Evolutionary conservation across 805 yeast genomes (phyloP), one percentile per base, ranked within the genome.

Genomic region (Spathaspora gorwiae): DNA sequence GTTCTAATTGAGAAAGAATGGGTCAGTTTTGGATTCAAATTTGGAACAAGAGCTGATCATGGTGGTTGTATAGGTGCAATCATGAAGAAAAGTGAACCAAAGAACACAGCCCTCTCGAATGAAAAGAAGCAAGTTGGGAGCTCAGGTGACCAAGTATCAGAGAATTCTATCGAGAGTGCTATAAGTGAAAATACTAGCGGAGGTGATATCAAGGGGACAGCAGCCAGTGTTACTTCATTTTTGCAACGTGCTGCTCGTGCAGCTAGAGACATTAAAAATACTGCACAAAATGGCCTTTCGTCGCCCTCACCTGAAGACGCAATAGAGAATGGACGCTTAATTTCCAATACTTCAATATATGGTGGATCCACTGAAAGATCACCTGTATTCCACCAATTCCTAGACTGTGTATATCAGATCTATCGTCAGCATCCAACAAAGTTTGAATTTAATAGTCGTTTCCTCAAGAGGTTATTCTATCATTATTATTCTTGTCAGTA

Each of bases 401-500:
- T 94, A 39, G 99, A 94, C 57, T 83, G 94, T 51, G 85, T 89
- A 1, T 90, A 84, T 61, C 99, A 94, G 59, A 59, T 92, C 14
- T 62, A 77, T 42, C 63, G 80, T 7, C 95, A 89, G 58, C 74
- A 79, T 53, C 96, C 96, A 0, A 56, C 67, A 1, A 66, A 71
- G 39, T 94, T 94, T 62, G 96, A 92, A 64, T 90, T 83, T 65
- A 90, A 90, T 57, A 96, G 90, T 61, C 67, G 97, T 43, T 89
- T 94, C 55, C 62, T 94, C 51, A 78, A 96, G 52, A 68, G 98
- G 42, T 68, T 94, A 45, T 74, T 89, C 15, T 94, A 94, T 60
- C 98, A 94, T 61, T 68, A 86, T 40, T 88, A 90, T 58, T 87
- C 97, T 1, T 90, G 98, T 55, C 98, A 94, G 62, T 94, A 90